phyloP scores from a whole-genome alignment of 352 stramenopile species.

The Pythium volutum region DNA sequence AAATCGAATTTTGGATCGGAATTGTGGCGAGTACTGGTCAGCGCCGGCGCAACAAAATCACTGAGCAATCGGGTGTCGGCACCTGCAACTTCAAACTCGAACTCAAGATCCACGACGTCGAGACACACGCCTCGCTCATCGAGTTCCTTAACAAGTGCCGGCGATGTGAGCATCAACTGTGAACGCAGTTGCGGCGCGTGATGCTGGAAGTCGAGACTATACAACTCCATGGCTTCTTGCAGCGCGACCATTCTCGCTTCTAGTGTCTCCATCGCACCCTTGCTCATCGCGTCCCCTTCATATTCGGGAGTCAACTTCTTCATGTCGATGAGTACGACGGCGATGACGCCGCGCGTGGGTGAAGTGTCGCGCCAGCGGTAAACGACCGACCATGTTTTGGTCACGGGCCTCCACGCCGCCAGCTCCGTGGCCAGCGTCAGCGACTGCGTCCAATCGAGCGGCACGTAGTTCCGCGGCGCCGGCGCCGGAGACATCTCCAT shows the following conservation, averaged over 20 bases:
- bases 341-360: neutral
- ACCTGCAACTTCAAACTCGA: conserved; percentile 1
- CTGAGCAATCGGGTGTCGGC: neutral
- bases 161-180: neutral
- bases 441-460: neutral
- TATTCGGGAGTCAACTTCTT: neutral
- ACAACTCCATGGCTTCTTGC: conserved; percentile 6
- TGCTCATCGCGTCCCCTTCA: neutral
- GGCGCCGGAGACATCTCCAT: neutral
- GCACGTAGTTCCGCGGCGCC: neutral
- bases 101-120: conserved; percentile 4
- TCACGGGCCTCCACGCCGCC: neutral
- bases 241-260: neutral
- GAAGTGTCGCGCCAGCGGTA: conserved; percentile 3
- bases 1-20: no score
- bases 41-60: neutral
- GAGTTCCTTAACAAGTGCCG: neutral
- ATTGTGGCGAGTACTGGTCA: neutral
- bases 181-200: neutral
- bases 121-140: neutral
- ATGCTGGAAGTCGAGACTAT: neutral
- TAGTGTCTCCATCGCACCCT: neutral
- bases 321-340: neutral
- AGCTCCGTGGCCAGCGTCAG: neutral
- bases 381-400: neutral